Evolutionary conservation across 176 grass and related monocot species (phyloP).

Genomic region (Avena insularis): DNA sequence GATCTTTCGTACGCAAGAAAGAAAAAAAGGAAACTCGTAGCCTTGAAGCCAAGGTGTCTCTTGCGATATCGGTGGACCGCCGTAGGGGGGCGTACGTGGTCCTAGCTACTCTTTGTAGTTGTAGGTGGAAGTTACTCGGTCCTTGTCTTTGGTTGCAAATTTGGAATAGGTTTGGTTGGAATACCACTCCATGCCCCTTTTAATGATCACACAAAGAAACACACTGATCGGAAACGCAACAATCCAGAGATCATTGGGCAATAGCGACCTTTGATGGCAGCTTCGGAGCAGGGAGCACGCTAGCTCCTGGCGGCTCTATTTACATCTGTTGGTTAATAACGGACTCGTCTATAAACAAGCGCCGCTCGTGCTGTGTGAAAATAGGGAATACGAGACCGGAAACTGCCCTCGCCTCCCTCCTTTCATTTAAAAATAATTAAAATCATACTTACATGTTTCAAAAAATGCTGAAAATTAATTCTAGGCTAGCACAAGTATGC

Average conservation of each 20-base stretch:
- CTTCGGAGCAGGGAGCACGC: slow-evolving; percentile 5
- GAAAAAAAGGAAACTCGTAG: slow-evolving; percentile 23
- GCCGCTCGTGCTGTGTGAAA: too few species aligned
- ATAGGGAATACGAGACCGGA: too few species aligned
- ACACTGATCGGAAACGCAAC: not conserved
- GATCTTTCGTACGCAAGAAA: slow-evolving; percentile 31
- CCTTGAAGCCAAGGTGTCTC: not conserved
- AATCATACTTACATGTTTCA: too few species aligned
- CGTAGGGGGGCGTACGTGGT: slow-evolving; percentile 39
- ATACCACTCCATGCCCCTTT: slow-evolving; percentile 14
- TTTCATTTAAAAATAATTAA: too few species aligned
- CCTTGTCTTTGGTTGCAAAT: slow-evolving; percentile 38
- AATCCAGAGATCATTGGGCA: not conserved
- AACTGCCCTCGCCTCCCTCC: too few species aligned
- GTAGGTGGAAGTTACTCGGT: slow-evolving; percentile 37
- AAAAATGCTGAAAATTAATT: too few species aligned
- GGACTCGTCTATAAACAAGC: too few species aligned
- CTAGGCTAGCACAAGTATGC: too few species aligned
- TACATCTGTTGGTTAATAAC: too few species aligned
- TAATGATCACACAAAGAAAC: slow-evolving; percentile 21
- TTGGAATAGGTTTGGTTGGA: not conserved
- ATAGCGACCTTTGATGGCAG: not conserved
- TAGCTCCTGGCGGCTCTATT: not conserved
- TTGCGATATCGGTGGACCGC: slow-evolving; percentile 29
- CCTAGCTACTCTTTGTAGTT: slow-evolving; percentile 41